Evolutionary conservation across 257 asterid genomes (phyloP).

Genomic region (Petrea volubilis): DNA sequence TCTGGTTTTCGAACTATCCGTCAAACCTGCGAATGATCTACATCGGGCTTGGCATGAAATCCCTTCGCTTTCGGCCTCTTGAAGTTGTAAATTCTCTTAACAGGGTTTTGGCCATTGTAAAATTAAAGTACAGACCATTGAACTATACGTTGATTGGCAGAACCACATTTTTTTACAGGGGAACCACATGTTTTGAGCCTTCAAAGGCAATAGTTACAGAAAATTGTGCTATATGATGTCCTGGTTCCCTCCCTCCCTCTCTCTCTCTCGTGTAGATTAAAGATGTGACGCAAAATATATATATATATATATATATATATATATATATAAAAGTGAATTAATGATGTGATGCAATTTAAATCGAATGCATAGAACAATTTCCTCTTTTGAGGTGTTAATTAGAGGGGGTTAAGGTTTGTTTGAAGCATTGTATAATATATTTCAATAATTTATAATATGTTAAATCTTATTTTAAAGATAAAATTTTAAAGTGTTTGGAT

Average conservation of each 20-base stretch:
- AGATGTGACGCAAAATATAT: no score
- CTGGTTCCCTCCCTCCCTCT: background rate
- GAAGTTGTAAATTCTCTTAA: background rate
- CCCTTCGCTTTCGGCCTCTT: background rate
- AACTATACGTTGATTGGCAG: background rate
- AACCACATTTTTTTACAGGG: conserved; percentile 24
- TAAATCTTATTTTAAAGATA: no score
- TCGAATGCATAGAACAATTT: no score
- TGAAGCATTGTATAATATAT: no score
- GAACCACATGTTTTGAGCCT: conserved; percentile 15
- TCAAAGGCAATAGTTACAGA: background rate
- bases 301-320: no score
- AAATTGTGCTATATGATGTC: background rate
- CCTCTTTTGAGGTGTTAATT: no score
- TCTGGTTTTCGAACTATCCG: background rate
- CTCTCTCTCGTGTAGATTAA: no score
- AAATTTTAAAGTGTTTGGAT: no score
- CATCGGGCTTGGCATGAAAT: background rate
- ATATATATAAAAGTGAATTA: no score
- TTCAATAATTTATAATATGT: no score
- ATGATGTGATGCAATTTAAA: no score
- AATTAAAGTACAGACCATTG: background rate
- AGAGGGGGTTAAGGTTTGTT: no score
- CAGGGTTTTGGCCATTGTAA: background rate
- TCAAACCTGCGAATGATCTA: background rate